Conservation (phyloP, 768 basidiomycete species). For the Lactifluus pinguis region DNA sequence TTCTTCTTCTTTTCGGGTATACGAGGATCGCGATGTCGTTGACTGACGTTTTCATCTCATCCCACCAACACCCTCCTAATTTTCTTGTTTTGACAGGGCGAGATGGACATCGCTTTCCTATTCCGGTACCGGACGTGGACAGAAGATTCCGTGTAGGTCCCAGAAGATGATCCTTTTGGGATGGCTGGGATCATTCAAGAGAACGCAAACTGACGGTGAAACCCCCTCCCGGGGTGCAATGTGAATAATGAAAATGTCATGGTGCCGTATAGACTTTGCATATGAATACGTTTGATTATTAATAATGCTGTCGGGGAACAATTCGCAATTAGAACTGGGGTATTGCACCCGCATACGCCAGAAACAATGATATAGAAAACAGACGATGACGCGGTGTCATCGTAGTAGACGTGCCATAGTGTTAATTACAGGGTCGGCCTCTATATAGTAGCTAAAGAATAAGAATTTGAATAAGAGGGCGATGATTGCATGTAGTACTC, state of each 20-base stretch:
- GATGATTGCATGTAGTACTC: no score
- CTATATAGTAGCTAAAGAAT: no score
- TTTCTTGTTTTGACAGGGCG: slow-evolving; percentile 1
- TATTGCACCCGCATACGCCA: no score
- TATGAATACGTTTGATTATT: not conserved
- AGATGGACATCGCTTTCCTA: slow-evolving; percentile 16
- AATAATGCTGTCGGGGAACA: not conserved
- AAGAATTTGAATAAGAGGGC: no score
- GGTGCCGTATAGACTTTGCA: not conserved
- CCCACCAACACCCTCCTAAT: no score
- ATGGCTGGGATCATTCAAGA: not conserved
- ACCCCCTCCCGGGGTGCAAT: not conserved
- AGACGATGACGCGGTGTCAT: no score
- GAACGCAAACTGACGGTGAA: not conserved
- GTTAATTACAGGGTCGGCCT: no score
- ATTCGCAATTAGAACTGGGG: no score
- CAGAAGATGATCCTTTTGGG: not conserved
- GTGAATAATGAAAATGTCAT: not conserved
- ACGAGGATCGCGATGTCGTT: not conserved
- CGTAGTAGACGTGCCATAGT: no score
- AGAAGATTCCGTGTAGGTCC: slow-evolving; percentile 9
- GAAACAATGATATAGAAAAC: no score
- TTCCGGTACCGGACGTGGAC: slow-evolving; percentile 17
- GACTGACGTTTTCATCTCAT: not conserved
- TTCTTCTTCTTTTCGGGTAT: not conserved